phyloP scores from a whole-genome alignment of 2,329 filamentous ascomycete genomes.

The Pestalotiopsis sp. region DNA sequence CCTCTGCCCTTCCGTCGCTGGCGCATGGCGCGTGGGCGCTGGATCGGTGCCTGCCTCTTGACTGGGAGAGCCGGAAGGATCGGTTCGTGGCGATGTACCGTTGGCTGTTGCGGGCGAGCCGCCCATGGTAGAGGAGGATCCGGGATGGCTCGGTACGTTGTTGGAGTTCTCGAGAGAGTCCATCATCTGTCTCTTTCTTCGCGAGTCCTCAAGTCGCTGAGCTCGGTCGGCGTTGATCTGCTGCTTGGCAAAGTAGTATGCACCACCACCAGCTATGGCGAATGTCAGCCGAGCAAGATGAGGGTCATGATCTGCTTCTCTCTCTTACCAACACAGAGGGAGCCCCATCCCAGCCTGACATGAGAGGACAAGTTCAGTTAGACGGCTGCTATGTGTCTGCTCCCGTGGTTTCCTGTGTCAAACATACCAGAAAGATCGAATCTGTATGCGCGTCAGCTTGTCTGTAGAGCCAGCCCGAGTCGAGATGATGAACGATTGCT shows the following conservation, averaged over 20 bases:
- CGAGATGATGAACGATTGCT: slow-evolving; percentile 1
- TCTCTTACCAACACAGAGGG: slow-evolving; percentile 80
- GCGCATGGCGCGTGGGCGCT: slow-evolving; percentile 82
- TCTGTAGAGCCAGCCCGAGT: not conserved
- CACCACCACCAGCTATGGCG: slow-evolving; percentile 75
- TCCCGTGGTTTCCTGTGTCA: not conserved
- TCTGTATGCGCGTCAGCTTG: slow-evolving; percentile 14
- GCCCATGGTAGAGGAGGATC: slow-evolving; percentile 38
- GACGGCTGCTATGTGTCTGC: not conserved
- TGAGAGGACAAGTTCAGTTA: slow-evolving; percentile 1
- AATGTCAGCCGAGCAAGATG: slow-evolving; percentile 21
- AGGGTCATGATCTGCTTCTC: slow-evolving; percentile 12
- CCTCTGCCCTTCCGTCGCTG: slow-evolving; percentile 68
- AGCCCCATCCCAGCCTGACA: slow-evolving; percentile 84
- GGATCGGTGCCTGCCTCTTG: slow-evolving; percentile 76
- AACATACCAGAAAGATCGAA: slow-evolving; percentile 21
- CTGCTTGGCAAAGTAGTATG: slow-evolving; percentile 95
- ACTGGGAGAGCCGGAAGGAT: slow-evolving; percentile 64
- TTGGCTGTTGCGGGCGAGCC: slow-evolving; percentile 37
- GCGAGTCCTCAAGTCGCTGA: slow-evolving; percentile 68
- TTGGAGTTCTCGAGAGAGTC: slow-evolving; percentile 55
- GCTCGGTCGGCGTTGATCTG: slow-evolving; percentile 90
- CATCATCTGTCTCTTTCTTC: slow-evolving; percentile 63
- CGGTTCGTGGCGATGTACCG: slow-evolving; percentile 58
- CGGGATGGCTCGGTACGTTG: slow-evolving; percentile 36